Evolutionary conservation across 805 yeast species (phyloP), one percentile per base, ranked within the genome.

Genomic region (Danielia reshetovae): DNA sequence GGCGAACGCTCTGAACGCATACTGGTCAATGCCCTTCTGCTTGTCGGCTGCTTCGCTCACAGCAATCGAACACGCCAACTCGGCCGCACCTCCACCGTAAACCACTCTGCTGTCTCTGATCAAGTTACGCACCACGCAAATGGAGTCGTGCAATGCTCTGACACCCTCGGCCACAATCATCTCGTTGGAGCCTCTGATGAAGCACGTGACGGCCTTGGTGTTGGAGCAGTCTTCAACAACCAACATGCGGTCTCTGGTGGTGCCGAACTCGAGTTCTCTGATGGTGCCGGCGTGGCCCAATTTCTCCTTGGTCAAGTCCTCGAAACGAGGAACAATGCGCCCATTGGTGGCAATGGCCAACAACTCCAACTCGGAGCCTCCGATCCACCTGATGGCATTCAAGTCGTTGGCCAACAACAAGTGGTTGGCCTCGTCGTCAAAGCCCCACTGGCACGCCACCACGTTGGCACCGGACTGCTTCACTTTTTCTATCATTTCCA

Each of bases 71-170:
- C 95, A 84, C 2, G 96, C 75, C 34, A 93, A 80, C 67, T 93
- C 99, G 24, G 97, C 94, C 15, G 98, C 95, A 48, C 99, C 99
- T 51, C 99, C 99, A 45, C 99, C 99, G 55, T 93, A 93, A n/a
- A 94, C 97, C 29, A 93, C 86, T 60, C 96, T 77, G 58, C 79
- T 82, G 60, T 94, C 97, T 52, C 81, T 78, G 33, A 94, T 82
- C 57, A 93, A 75, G 65, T 93, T 94, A 68, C 98, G 84, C 18
- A 93, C 98, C 29, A 94, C 99, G 68, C 98, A 90, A 38, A 93
- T 68, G 7, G 98, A 85, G 59, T 93, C 99, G 54, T 93, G 97
- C 39, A 93, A 72, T 1, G 98, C 97, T 60, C 99, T 82, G 46
- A 85, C 78, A 34, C 96, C 94, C 68, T 93, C 99, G 54, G 90